Base-by-base conservation (phyloP, 148 eudicot genomes). In the Silene conica region DNA sequence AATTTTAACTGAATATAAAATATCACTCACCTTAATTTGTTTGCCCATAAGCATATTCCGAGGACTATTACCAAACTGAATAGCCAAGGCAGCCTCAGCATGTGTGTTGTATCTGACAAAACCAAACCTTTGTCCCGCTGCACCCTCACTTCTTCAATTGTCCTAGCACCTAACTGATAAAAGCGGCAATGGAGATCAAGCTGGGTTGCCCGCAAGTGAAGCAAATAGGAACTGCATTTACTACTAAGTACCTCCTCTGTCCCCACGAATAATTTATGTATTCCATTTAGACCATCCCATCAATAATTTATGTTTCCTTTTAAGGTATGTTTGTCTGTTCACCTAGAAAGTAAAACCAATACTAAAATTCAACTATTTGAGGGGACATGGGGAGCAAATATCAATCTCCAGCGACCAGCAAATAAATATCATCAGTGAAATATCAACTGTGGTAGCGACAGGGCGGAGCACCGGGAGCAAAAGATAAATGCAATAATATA, bases 81-180 rank as follows among this genome's bases (percentile, higher is more conserved):
- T 95, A 23, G 96, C 98, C 76, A 90, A 69, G 67, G 97, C 90
- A 70, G 98, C 97, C 86, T 92, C 98, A 15, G 88, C 82, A 84
- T 95, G 97, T 69, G 88, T 85, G 61, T 92, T 95, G 87, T 90
- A 95, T 82, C 98, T 88, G 60, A 94, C 96, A 86, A 94, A 94
- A 70, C 98, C 98, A 86, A 94, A 94, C 66, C 98, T 76, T 94
- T 94, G 74, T 94, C 98, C 57, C 97, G 96, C 76, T 91, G 97
- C 65, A 94, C 83, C 61, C 98, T 83, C 21, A 95, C 98, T 89
- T 95, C 98, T 84, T 95, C 97, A 38, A 95, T 88, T 52, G 85
- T 78, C 75, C 98, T 97, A 69, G 97, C 98, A 74, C 92, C 90
- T 77, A 95, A 85, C 67, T 87, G 78, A 76, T 94, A 85, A 74